Evolutionary conservation across 371 early-diverging fungal species (phyloP), one percentile per base, ranked within the genome.

Genomic region (Rhizopus stolonifer): DNA sequence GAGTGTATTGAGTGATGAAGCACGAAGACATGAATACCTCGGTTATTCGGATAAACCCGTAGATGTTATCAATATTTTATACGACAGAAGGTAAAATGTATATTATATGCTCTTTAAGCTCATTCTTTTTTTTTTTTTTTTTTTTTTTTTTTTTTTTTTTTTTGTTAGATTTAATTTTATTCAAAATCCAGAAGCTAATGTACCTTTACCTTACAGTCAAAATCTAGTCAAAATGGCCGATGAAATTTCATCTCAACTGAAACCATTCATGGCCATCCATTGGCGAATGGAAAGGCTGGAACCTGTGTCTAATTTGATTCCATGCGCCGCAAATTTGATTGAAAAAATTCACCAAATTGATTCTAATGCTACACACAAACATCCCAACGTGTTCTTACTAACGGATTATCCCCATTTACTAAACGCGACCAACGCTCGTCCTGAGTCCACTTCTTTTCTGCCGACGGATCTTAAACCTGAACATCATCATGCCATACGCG

Each of bases 211-310:
- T 14, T 78, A 74, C 32, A 66, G 56, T 34, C 45, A 49, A 22
- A 46, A 53, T 17, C 70, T 73, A 71, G 53, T 48, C 1, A 40
- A 56, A 2, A 47, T 67, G 4, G 75, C 78, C 0, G 61, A 74
- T 42, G 49, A 54, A 18, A 70, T 74, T 51, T 63, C 73, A 7
- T 29, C 48, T 5, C 59, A 70, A 17, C 45, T 78, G 18, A 46
- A 52, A 13, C 79, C 75, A 15, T 78, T 60, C 62, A 65, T 78
- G 8, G 79, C 79, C 3, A 67, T 78, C 39, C 79, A 78, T 48
- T 78, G 79, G 75, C 64, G 75, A 31, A 78, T 78, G 79, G 79
- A 78, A 39, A 68, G 70, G 19, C 61, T 77, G 13, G 70, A 72
- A 40, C 70, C 70, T 17, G 54, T 70, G 4, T 48, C 54, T 4